phyloP scores from a whole-genome alignment of 768 basidiomycete species.

The Tephrocybe sp. region DNA sequence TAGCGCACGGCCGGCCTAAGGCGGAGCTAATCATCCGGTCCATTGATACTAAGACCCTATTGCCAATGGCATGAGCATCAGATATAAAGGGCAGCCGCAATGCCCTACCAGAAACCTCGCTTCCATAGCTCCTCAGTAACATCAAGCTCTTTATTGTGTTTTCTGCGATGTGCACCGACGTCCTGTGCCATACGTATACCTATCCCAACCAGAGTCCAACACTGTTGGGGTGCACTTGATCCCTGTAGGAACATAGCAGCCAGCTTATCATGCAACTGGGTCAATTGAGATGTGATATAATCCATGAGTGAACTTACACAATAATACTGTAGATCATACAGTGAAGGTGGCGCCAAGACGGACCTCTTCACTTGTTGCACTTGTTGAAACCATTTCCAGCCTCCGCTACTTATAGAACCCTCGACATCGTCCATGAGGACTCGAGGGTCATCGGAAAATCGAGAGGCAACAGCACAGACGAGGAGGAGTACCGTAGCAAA shows the following conservation, averaged over 20 bases:
- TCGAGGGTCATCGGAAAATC: slow-evolving; percentile 57
- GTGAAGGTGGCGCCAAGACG: slow-evolving; percentile 59
- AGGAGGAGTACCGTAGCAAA: slow-evolving; percentile 66
- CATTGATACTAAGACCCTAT: slow-evolving; percentile 55
- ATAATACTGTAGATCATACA: slow-evolving; percentile 78
- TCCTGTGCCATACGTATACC: slow-evolving; percentile 78
- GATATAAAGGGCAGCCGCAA: neutral
- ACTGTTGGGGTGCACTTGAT: slow-evolving; percentile 59
- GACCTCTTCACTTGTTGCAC: slow-evolving; percentile 64
- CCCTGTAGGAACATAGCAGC: slow-evolving; percentile 54
- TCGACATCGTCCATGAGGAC: slow-evolving; percentile 42
- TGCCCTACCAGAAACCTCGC: slow-evolving; percentile 58
- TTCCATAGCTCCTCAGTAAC: slow-evolving; percentile 77
- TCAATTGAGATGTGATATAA: neutral
- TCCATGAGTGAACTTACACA: slow-evolving; percentile 35
- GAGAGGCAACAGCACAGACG: slow-evolving; percentile 69
- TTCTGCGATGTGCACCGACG: slow-evolving; percentile 67
- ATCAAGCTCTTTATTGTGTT: slow-evolving; percentile 32
- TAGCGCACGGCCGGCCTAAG: slow-evolving; percentile 72
- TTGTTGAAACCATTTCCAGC: slow-evolving; percentile 72
- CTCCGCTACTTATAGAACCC: slow-evolving; percentile 39
- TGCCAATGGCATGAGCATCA: neutral
- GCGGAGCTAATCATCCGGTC: slow-evolving; percentile 52
- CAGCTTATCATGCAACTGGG: slow-evolving; percentile 35
- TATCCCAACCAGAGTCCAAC: slow-evolving; percentile 71